A percentile compares a stretch with the other conserved stretches of the same genome.
Evolutionary conservation across 805 yeast genomes (phyloP).

Genomic region (Nakazawaea pomicola): DNA sequence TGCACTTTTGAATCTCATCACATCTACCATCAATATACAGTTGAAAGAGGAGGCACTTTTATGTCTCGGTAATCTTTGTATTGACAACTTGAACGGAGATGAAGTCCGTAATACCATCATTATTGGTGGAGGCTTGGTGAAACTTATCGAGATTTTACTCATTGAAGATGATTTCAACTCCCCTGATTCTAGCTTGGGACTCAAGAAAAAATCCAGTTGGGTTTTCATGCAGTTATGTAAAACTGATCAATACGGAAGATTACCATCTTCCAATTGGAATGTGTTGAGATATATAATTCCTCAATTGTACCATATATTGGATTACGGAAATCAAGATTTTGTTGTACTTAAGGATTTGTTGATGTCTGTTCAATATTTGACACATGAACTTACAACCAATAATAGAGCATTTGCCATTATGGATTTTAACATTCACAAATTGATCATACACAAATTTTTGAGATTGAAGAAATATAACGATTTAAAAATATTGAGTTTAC

Average conservation of each 20-base stretch:
- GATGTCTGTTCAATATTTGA: slow-evolving; percentile 9
- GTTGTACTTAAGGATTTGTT: slow-evolving; percentile 8
- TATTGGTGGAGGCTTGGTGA: slow-evolving; percentile 13
- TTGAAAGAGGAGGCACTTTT: slow-evolving; percentile 12
- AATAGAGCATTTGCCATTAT: slow-evolving; percentile 5
- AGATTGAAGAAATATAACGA: slow-evolving; percentile 1
- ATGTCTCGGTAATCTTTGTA: slow-evolving; percentile 13
- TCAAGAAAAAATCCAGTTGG: slow-evolving; percentile 13
- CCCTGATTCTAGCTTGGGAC: neutral
- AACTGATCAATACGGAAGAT: slow-evolving; percentile 12
- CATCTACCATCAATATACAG: slow-evolving; percentile 2
- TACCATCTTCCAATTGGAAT: slow-evolving; percentile 14
- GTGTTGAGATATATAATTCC: slow-evolving; percentile 13
- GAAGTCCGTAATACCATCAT: slow-evolving; percentile 13
- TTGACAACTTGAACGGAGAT: slow-evolving; percentile 13
- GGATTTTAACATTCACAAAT: slow-evolving; percentile 11
- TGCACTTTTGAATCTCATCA: slow-evolving; percentile 6
- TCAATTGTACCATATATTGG: slow-evolving; percentile 9
- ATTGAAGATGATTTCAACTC: slow-evolving; percentile 8
- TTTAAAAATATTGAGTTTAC: slow-evolving; percentile 5
- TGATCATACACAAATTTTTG: slow-evolving; percentile 10
- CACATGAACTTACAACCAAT: slow-evolving; percentile 11
- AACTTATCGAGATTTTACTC: slow-evolving; percentile 11
- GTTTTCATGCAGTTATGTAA: slow-evolving; percentile 14
- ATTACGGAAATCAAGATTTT: slow-evolving; percentile 5